Evolutionary conservation across 2,329 filamentous ascomycete species (phyloP).

Genomic region (Fusarium transvaalense): DNA sequence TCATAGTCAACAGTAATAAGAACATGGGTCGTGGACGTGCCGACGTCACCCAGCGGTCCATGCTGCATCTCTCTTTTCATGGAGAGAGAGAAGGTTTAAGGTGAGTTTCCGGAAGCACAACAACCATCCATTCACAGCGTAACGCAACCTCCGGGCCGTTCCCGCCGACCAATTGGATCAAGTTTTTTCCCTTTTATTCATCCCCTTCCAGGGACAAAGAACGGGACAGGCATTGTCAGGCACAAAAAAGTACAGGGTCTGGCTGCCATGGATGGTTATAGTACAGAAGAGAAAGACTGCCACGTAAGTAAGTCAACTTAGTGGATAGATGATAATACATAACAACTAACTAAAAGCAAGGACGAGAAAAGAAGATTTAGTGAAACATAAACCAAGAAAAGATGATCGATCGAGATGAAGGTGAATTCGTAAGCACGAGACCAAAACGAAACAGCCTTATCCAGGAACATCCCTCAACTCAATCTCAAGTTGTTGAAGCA

Average conservation of each 20-base stretch:
- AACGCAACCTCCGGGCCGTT: slow-evolving; percentile 32
- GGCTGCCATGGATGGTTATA: too few species aligned
- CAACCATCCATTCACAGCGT: neutral
- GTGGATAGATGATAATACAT: slow-evolving; percentile 1
- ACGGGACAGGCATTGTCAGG: slow-evolving; percentile 21
- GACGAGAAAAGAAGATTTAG: slow-evolving; percentile 3
- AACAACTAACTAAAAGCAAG: slow-evolving; percentile 2
- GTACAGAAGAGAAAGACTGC: slow-evolving; percentile 10
- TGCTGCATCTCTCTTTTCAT: neutral
- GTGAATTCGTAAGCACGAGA: slow-evolving; percentile 11
- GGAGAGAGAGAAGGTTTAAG: neutral
- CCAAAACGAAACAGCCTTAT: slow-evolving; percentile 11
- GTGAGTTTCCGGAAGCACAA: slow-evolving; percentile 26
- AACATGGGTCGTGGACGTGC: slow-evolving; percentile 5
- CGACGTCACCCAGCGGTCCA: slow-evolving; percentile 34
- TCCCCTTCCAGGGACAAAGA: slow-evolving; percentile 4
- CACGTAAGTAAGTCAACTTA: slow-evolving; percentile 16
- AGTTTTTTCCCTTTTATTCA: slow-evolving; percentile 17
- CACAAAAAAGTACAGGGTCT: slow-evolving; percentile 19
- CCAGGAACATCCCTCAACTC: neutral
- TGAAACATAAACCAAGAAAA: neutral
- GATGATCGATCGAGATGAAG: slow-evolving; percentile 26
- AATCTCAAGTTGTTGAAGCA: slow-evolving; percentile 18
- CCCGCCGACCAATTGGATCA: slow-evolving; percentile 31
- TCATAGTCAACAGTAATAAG: neutral